Conservation (phyloP, 495 filamentous ascomycete species). For the Tuber aestivum region DNA sequence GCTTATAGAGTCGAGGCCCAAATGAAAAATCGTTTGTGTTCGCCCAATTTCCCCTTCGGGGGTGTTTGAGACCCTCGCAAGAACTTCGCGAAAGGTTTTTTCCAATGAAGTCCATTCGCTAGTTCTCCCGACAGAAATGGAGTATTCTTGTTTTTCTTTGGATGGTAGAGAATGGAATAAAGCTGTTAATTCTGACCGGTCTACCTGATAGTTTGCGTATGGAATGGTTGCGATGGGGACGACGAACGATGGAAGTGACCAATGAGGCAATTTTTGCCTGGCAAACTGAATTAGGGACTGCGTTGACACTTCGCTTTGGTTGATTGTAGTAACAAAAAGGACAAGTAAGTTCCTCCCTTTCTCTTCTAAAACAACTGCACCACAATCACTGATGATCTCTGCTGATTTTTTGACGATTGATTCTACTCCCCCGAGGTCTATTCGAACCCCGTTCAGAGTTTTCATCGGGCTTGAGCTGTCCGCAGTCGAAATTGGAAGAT, state of each 20-base stretch:
- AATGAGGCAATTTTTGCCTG: constrained; percentile 29
- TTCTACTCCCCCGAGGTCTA: constrained; percentile 31
- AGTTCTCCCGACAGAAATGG: constrained; percentile 14
- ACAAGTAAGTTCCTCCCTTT: constrained; percentile 18
- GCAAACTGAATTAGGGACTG: constrained; percentile 6
- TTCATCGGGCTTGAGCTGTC: constrained; percentile 10
- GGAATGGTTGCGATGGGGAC: constrained; percentile 24
- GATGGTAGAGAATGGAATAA: constrained; percentile 17
- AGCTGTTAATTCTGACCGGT: constrained; percentile 21
- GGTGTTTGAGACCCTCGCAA: constrained; percentile 60
- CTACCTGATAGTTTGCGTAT: constrained; percentile 12
- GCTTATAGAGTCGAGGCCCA: constrained; percentile 86
- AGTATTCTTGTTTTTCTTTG: constrained; percentile 18
- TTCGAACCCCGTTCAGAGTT: constrained; percentile 31
- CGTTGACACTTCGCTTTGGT: neutral
- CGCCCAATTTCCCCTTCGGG: constrained; percentile 56
- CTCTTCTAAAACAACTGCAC: constrained; percentile 23
- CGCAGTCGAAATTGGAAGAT: constrained; percentile 15
- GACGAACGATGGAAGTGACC: constrained; percentile 36
- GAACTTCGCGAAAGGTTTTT: constrained; percentile 53
- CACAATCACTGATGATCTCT: constrained; percentile 14
- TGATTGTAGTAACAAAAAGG: constrained; percentile 21
- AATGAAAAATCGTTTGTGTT: constrained; percentile 67
- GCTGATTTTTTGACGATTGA: constrained; percentile 12
- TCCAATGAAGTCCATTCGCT: constrained; percentile 48